phyloP scores from a whole-genome alignment of 192 early-diverging fungal species.

The Spizellomyces punctatus region DNA sequence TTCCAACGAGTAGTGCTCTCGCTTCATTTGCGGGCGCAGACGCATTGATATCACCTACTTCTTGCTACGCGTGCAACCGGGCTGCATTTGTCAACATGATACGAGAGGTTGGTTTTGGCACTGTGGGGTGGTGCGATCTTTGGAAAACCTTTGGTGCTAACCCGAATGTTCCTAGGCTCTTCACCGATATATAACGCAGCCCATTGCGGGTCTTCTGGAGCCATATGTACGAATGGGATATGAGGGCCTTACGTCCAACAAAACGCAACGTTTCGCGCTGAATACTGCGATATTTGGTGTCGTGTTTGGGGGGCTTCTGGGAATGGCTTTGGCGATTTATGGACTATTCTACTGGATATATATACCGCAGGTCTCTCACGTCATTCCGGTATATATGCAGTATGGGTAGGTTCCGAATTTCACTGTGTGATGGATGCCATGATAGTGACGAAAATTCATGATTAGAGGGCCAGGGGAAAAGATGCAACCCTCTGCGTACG shows the following conservation, averaged over 20 bases:
- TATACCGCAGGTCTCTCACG: constrained; percentile 59
- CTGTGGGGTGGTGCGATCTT: too few relatives aligned
- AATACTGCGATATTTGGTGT: constrained; percentile 38
- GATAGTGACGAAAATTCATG: too few relatives aligned
- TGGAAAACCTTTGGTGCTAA: too few relatives aligned
- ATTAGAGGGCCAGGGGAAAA: too few relatives aligned
- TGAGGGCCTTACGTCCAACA: constrained; percentile 35
- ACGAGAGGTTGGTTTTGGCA: too few relatives aligned
- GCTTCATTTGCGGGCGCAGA: too few relatives aligned
- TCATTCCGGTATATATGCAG: constrained; percentile 59
- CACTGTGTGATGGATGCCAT: neutral
- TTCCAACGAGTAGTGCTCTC: too few relatives aligned
- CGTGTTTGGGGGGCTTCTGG: constrained; percentile 32
- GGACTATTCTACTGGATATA: constrained; percentile 62
- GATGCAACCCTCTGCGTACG: constrained; percentile 10
- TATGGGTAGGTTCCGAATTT: constrained; percentile 33
- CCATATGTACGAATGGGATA: constrained; percentile 19
- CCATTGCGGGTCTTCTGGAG: neutral
- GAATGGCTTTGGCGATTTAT: constrained; percentile 45
- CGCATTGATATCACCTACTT: too few relatives aligned
- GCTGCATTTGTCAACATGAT: too few relatives aligned
- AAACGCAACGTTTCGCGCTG: constrained; percentile 42
- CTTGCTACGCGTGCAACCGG: too few relatives aligned
- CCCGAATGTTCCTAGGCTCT: neutral
- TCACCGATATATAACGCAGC: neutral